Percentiles rank a stretch among this genome's conserved stretches.
Evolutionary conservation across 2,329 filamentous ascomycete genomes (phyloP).

Genomic region (Spiromastix sp.): DNA sequence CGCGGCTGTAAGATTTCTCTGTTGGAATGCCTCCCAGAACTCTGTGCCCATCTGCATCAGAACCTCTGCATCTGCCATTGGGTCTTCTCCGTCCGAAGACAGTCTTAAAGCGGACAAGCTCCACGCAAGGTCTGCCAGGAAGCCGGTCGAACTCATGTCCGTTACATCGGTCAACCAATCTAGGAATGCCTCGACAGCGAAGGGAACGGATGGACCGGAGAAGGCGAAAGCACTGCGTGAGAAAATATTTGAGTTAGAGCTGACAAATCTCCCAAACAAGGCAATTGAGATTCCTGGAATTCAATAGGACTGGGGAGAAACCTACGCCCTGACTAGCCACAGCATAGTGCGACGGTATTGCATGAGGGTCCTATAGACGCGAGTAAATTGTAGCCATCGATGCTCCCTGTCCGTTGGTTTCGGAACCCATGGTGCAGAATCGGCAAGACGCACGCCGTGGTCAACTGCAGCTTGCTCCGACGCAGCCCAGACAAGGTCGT

Average conservation of each 20-base stretch:
- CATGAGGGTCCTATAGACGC: constrained; percentile 10
- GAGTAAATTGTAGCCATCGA: constrained; percentile 10
- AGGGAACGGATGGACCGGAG: constrained; percentile 9
- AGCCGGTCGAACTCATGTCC: constrained; percentile 8
- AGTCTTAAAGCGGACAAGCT: constrained; percentile 8
- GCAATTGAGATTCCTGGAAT: background rate
- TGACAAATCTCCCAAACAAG: too few species aligned
- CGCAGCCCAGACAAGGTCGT: constrained; percentile 9
- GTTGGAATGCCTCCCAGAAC: constrained; percentile 11
- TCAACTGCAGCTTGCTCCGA: constrained; percentile 12
- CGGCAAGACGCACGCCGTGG: constrained; percentile 9
- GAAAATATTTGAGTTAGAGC: background rate
- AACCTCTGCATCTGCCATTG: constrained; percentile 6
- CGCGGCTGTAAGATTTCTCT: background rate
- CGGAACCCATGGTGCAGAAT: constrained; percentile 5
- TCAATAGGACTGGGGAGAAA: background rate
- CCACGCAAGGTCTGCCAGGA: constrained; percentile 13
- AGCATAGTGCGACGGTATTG: constrained; percentile 10
- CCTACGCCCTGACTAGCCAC: constrained; percentile 11
- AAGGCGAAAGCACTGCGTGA: constrained; percentile 10
- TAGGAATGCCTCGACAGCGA: constrained; percentile 10
- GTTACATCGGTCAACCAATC: constrained; percentile 14
- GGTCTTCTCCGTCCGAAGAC: constrained; percentile 9
- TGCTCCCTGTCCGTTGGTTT: constrained; percentile 6
- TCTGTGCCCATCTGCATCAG: constrained; percentile 8